A percentile compares a stretch with the other conserved stretches of the same genome.
Conservation (phyloP, 805 yeast species). For the Saccharomycodes ludwigii region DNA sequence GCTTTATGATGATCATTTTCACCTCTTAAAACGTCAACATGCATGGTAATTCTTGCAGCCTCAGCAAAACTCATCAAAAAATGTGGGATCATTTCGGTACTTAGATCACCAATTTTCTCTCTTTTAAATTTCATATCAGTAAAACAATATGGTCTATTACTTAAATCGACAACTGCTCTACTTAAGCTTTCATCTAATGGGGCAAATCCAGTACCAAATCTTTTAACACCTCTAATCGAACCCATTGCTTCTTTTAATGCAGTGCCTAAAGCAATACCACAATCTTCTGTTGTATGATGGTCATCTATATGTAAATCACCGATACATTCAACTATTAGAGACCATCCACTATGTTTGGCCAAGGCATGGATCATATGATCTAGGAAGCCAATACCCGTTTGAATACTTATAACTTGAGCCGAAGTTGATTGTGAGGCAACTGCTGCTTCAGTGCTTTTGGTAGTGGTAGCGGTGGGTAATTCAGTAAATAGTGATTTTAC, state of each 20-base stretch:
- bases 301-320: conserved; percentile 96
- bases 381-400: conserved; percentile 88
- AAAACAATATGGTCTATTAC: conserved; percentile 87
- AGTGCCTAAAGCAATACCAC: conserved; percentile 81
- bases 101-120: conserved; percentile 84
- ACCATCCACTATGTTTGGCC: conserved; percentile 97
- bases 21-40: conserved; percentile 90
- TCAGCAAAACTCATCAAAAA: conserved; percentile 89
- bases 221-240: conserved; percentile 75
- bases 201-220: conserved; percentile 89
- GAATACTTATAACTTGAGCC: conserved; percentile 64
- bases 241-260: conserved; percentile 89
- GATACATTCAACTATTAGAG: conserved; percentile 72
- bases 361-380: conserved; percentile 97
- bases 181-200: conserved; percentile 94
- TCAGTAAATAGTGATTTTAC: conserved; percentile 38
- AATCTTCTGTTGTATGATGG: conserved; percentile 94
- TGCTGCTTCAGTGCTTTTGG: conserved; percentile 21
- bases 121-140: conserved; percentile 81
- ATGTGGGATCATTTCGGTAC: conserved; percentile 97
- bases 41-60: conserved; percentile 81
- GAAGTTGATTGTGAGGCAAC: conserved; percentile 62
- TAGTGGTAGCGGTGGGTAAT: too few relatives aligned
- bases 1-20: conserved; percentile 93
- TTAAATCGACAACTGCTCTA: conserved; percentile 90